Percentiles rank a stretch among this genome's conserved stretches.
Conservation (phyloP, 2,329 filamentous ascomycete species). For the Fusarium redolens region DNA sequence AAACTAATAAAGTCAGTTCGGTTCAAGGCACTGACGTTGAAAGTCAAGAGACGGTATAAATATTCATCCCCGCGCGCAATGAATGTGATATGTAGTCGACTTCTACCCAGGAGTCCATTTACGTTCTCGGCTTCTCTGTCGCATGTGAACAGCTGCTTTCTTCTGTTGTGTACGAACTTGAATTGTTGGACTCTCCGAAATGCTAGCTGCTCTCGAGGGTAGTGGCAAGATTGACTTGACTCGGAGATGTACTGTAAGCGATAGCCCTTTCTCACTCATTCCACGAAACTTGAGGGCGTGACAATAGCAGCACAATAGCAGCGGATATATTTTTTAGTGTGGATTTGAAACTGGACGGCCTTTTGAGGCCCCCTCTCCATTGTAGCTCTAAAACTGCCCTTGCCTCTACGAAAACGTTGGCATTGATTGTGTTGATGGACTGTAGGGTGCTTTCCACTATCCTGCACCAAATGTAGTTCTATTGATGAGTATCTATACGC, state of each 20-base stretch:
- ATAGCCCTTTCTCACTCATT: background rate
- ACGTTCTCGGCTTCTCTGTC: background rate
- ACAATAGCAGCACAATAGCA: background rate
- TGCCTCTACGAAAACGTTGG: background rate
- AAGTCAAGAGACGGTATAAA: background rate
- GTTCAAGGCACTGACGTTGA: background rate
- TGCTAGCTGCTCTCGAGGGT: background rate
- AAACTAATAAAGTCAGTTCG: background rate
- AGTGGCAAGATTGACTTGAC: background rate
- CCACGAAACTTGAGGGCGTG: background rate
- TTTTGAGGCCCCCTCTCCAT: background rate
- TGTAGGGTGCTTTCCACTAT: background rate
- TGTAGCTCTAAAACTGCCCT: background rate
- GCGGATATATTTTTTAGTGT: background rate
- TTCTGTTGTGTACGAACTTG: background rate
- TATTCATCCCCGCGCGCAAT: background rate
- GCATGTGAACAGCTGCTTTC: background rate
- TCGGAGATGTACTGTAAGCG: background rate
- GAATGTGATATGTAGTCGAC: background rate
- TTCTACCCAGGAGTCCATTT: background rate
- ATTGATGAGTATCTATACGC: background rate
- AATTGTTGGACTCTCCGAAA: background rate
- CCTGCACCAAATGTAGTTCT: background rate
- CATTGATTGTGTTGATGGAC: background rate
- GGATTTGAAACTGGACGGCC: background rate